Base-by-base conservation (phyloP, 495 filamentous ascomycete species). In the Tuber microsphaerosporum region DNA sequence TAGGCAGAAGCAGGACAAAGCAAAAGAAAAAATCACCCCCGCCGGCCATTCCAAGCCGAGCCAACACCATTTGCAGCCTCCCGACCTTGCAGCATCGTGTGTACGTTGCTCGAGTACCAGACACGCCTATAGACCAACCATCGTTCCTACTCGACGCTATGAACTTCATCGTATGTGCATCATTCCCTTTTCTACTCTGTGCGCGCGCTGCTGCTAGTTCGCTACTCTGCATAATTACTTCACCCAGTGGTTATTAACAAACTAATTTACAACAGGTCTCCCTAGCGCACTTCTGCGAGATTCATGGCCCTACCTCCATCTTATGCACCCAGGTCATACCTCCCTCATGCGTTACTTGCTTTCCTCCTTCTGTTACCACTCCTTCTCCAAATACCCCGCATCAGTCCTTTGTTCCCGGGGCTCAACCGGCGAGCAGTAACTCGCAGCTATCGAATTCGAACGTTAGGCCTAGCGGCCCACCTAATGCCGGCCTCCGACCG, bases 201-300 rank as follows among this genome's bases (percentile, higher is more conserved):
- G 68, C 41, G 34, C 41, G 68, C 46, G 71, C 69, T 31, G 61
- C 70, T 71, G n/a, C 77, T 68, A 46, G 48, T 43, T 74, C 26
- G 19, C 45, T 34, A 51, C 56, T 26, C 76, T 79, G 76, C 77
- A 79, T 75, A 7, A 65, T 65, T 65, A 65, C 56, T 34, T 65
- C 56, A 65, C 1, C 56, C 56, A 34, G 56, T 65, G 26, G 77
- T 79, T 70, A 74, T 73, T 79, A 79, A 79, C 78, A 44, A 26
- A 69, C 65, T 75, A 41, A 65, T 43, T 74, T 61, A 39, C 61
- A 48, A 79, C 72, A 97, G 94, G 89, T 97, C 82, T 96, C 93
- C 83, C 89, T 97, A 80, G 94, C 94, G 82, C 94, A 97, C 86
- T 97, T 97, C 84, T 97, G 94, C 87, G 94, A 97, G 85, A 87